Evolutionary conservation across 495 filamentous ascomycete species (phyloP), one percentile per base, ranked within the genome.

Genomic region (Cercophora scortea): DNA sequence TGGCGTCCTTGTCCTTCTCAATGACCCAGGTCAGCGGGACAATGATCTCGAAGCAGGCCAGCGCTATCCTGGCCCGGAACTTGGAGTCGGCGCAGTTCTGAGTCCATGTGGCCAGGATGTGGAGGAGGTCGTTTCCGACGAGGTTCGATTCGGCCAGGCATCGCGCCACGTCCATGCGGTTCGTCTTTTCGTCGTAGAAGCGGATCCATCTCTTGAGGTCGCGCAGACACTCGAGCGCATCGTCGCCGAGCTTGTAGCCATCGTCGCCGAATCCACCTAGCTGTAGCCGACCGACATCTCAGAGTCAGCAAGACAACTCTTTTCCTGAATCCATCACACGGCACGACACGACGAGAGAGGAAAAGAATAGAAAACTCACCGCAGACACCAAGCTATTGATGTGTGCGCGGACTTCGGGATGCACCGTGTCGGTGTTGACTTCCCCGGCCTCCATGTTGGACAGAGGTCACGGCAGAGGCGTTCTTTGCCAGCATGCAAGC

Each of bases 11-110:
- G 56, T 91, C 81, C 56, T 86, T 83, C 57, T 96, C 89, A 53
- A 93, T 73, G 9, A 91, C 91, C 92, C 92, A 97, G 32, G 93
- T 99, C 60, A 99, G 74, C 32, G 92, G 91, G 2, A 95, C 90
- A 56, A 99, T 81, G 46, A 99, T 74, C 65, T 97, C 92, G 69
- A 96, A 74, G 65, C 89, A 95, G 47, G 89, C 87, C 56, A 96
- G 69, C 17, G 89, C 86, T 32, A 72, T 65, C 35, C 66, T 61
- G 53, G 93, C 79, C 65, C 87, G 88, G 48, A 82, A 87, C 69
- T 86, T 87, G 62, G 85, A 74, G 55, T 81, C 83, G 70, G 83
- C 82, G 32, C 84, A 83, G 56, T 79, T 81, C 39, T 79, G 80
- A 47, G 84, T 79, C 89, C 90, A 96, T 36, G 77, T 58, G 1